A percentile compares a stretch with the other conserved stretches of the same genome.
These are phyloP conservation scores for Irpex lacteus DNA, from an alignment of 1,284 basidiomycete genomes.

Conservation along the genomic window DNA sequence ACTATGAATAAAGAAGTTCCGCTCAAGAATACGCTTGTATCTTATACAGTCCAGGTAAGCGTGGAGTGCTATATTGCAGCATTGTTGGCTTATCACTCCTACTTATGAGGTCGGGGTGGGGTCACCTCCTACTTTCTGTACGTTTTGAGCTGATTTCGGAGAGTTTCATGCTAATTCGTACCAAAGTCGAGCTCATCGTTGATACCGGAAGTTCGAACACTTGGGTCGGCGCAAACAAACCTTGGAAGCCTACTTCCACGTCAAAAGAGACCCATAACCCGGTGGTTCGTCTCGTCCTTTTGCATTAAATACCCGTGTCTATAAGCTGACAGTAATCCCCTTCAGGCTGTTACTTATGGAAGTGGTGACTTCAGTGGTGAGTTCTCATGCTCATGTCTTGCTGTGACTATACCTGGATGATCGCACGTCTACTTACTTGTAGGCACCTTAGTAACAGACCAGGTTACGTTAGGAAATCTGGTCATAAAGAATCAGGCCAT, in stretches of 20 bases:
- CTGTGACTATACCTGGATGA: background rate
- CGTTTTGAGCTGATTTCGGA: background rate
- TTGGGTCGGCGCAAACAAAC: conserved; percentile 48
- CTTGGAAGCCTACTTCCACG: conserved; percentile 22
- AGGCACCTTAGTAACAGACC: conserved; percentile 23
- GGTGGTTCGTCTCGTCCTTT: background rate
- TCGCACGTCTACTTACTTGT: background rate
- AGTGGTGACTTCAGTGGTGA: background rate
- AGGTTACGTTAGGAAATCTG: conserved; percentile 14
- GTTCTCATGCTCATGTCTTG: background rate
- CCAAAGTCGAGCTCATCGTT: conserved; percentile 23
- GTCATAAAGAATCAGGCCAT: conserved; percentile 42
- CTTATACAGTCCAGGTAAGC: conserved; percentile 13
- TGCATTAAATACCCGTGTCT: background rate
- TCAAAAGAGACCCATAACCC: background rate
- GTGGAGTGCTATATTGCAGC: background rate
- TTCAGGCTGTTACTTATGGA: background rate
- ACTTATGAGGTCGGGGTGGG: background rate
- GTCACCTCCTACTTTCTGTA: conserved; percentile 1
- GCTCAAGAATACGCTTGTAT: conserved; percentile 10
- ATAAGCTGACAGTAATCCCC: background rate
- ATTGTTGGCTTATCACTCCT: background rate
- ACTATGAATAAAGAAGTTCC: background rate
- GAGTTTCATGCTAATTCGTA: background rate
- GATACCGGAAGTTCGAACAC: conserved; percentile 51